Evolutionary conservation across 2,329 filamentous ascomycete genomes (phyloP), one percentile per base, ranked within the genome.

Genomic region (Scedosporium apiospermum): DNA sequence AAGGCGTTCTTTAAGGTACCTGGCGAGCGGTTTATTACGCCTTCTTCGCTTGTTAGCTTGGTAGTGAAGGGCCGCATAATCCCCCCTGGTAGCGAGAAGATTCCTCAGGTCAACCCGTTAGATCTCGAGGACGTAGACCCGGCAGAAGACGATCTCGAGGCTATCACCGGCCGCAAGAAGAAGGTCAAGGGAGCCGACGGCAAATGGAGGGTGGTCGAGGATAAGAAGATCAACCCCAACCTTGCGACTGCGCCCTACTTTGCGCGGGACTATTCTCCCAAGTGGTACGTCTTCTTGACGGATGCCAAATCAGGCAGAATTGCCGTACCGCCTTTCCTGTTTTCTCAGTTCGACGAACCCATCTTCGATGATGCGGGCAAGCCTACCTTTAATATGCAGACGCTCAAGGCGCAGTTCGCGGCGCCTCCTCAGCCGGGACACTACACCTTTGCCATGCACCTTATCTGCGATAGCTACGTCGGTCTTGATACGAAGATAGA

Each of bases 1-100:
- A 96, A 92, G 77, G 91, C 92, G 6, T 99, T 96, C 77, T 99
- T 99, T 86, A 99, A 99, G 81, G 96, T 99, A 57, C 88, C 91
- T 61, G 95, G 95, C 71, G 96, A 99, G 77, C 90, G 89, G 67
- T 89, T 88, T 73, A 91, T 99, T 71, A 96, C 93, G 38, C 93
- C 95, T 6, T 91, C 89, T 64, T 96, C 92, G 63, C 83, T 99
- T 44, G 93, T 98, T 23, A 93, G 93, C 65, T 88, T 99, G 34
- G 91, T 99, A 60, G 86, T 99, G 72, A 99, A 99, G 80, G 92
- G 90, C 38, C 91, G 95, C 63, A 89, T 98, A 71, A 87, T 98
- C 58, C 95, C 95, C 5, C 93, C 95, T 3, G 93, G 93, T 57
- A 88, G 85, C 66, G 82, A 84, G 26, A 81, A 89, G 61, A 80